Base-by-base conservation (phyloP, 805 yeast species). In the Candida schatavii region DNA sequence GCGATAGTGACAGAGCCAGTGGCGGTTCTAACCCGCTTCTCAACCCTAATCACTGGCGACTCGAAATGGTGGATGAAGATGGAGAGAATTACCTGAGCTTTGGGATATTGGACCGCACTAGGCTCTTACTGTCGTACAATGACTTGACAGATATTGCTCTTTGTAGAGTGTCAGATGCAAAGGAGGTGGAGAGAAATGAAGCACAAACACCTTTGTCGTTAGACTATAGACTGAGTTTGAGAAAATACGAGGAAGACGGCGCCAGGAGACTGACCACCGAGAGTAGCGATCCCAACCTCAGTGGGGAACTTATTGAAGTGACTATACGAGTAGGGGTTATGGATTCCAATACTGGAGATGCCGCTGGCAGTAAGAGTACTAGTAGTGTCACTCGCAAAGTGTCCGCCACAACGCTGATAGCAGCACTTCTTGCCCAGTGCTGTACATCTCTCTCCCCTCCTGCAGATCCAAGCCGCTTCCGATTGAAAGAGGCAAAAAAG, bases 21-120 rank as follows among this genome's bases (percentile, higher is more conserved):
- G n/a, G n/a, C n/a, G n/a, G n/a, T n/a, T n/a, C n/a, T n/a, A n/a
- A n/a, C n/a, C n/a, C n/a, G n/a, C n/a, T n/a, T n/a, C 52, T 60
- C 39, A 78, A 84, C 46, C 85, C 90, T 0, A 83, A 85, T 52
- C 61, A 63, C 45, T 88, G 95, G 93, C 73, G 83, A 41, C 55
- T 91, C 26, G 85, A 85, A 43, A 70, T 91, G 18, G 89, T 85
- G 1, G 99, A 93, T 58, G 98, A 91, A 39, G 97, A 90, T 57
- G 91, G 91, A 5, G 97, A 95, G 39, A 83, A 86, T 29, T 89
- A 88, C 41, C 99, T 95, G 50, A 87, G 88, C 40, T 90, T 93
- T 67, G 98, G 98, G 1, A 79, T 90, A 1, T 66, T 93, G 42
- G 91, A 85, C 35, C 68, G 97, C 48, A 72, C 77, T 0, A 70